Conservation (phyloP, 2,329 filamentous ascomycete species). For the Clarireedia homoeocarpa region DNA sequence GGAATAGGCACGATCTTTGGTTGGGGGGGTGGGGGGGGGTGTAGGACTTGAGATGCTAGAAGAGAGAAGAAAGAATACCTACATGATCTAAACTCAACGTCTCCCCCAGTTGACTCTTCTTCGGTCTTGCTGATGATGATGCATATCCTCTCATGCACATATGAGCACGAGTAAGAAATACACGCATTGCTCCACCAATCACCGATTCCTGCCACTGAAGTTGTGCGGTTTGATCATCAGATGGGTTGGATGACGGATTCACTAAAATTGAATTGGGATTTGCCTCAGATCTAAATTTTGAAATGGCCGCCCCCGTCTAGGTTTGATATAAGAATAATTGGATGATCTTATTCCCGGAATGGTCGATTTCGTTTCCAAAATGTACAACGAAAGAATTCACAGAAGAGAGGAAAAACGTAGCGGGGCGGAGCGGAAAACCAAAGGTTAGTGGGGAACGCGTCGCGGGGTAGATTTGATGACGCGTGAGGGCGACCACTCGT, state of each 20-base stretch:
- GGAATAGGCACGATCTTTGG: background rate
- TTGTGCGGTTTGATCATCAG: too few relatives aligned
- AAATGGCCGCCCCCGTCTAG: background rate
- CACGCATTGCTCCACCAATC: background rate
- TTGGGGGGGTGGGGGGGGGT: too few relatives aligned
- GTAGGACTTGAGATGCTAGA: too few relatives aligned
- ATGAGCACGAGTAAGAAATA: too few relatives aligned
- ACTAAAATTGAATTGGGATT: constrained; percentile 16
- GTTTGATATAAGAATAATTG: background rate
- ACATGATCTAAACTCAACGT: constrained; percentile 53
- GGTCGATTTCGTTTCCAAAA: background rate
- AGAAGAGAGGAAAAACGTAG: background rate
- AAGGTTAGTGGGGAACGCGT: constrained; percentile 1
- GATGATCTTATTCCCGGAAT: background rate
- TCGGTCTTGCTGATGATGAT: too few relatives aligned
- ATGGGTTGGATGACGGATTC: background rate
- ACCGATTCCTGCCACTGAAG: too few relatives aligned
- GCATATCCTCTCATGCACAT: too few relatives aligned
- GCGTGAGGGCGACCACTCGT: too few relatives aligned
- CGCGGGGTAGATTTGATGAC: constrained; percentile 3
- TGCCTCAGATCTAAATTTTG: background rate
- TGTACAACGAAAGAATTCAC: background rate
- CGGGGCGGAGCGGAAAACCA: constrained; percentile 2
- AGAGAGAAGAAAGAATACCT: constrained; percentile 11
- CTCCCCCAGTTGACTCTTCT: constrained; percentile 30